Percentiles rank a stretch among this genome's conserved stretches.
These are phyloP conservation scores for Collybia mongolica DNA, from an alignment of 768 basidiomycete genomes.

Conservation along the genomic window DNA sequence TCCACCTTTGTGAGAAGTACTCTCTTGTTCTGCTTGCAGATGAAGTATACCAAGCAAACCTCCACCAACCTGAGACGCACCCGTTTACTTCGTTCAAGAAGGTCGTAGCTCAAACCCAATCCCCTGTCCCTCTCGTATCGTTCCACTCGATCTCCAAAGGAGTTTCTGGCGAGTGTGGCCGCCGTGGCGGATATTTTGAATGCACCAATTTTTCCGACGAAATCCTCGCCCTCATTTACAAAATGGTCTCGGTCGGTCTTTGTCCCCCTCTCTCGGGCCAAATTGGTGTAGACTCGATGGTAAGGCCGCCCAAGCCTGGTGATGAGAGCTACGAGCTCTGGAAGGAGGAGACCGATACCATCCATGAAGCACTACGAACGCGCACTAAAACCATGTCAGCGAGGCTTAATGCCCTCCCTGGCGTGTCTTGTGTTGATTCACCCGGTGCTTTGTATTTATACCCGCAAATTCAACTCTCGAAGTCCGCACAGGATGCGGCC, in stretches of 20 bases:
- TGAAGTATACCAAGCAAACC: slow-evolving; percentile 97
- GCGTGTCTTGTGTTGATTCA: slow-evolving; percentile 87
- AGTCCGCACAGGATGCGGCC: slow-evolving; percentile 74
- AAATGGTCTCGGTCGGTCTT: slow-evolving; percentile 89
- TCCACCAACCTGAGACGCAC: slow-evolving; percentile 65
- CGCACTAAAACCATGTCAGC: slow-evolving; percentile 74
- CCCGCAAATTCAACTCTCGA: slow-evolving; percentile 76
- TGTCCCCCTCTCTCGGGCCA: slow-evolving; percentile 92
- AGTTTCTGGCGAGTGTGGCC: slow-evolving; percentile 92
- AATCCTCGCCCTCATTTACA: slow-evolving; percentile 86
- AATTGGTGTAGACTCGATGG: slow-evolving; percentile 91
- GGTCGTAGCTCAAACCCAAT: slow-evolving; percentile 63
- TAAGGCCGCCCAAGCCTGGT: slow-evolving; percentile 82
- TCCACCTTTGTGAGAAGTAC: slow-evolving; percentile 84
- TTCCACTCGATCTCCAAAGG: slow-evolving; percentile 99
- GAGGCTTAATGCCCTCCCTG: slow-evolving; percentile 78
- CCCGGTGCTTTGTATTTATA: slow-evolving; percentile 95
- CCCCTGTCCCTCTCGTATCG: slow-evolving; percentile 82
- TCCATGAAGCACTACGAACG: slow-evolving; percentile 69
- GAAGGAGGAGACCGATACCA: slow-evolving; percentile 80
- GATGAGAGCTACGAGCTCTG: slow-evolving; percentile 76
- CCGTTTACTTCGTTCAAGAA: slow-evolving; percentile 95
- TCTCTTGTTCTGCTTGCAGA: slow-evolving; percentile 90
- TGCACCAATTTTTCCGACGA: slow-evolving; percentile 78
- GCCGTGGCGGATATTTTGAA: slow-evolving; percentile 98